Evolutionary conservation across 2,329 filamentous ascomycete genomes (phyloP).

Genomic region (Fusarium guadeloupense): DNA sequence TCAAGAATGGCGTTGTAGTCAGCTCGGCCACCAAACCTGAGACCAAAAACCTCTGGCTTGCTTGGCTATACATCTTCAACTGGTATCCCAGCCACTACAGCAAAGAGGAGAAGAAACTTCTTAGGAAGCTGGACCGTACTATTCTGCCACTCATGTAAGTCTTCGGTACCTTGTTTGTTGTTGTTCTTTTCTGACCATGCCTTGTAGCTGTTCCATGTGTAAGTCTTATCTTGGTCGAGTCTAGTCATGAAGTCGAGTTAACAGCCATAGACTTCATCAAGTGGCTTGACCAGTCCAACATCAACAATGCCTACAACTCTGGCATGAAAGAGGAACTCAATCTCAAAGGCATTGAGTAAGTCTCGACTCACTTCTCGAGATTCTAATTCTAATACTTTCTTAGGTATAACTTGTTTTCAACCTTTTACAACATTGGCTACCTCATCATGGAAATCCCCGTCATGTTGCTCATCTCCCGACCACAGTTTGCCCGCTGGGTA

Average conservation of each 20-base stretch:
- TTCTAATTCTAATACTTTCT: background rate
- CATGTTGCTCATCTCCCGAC: constrained; percentile 42
- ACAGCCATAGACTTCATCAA: constrained; percentile 41
- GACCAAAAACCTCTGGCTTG: constrained; percentile 33
- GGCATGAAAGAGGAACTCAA: constrained; percentile 52
- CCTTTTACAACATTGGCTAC: constrained; percentile 44
- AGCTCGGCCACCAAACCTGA: constrained; percentile 38
- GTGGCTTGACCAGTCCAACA: constrained; percentile 47
- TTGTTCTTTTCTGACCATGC: background rate
- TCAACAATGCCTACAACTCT: constrained; percentile 51
- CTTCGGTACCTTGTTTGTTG: too few species aligned
- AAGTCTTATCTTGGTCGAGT: background rate
- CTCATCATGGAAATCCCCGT: constrained; percentile 40
- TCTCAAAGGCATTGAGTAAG: constrained; percentile 47
- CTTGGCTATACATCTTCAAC: constrained; percentile 33
- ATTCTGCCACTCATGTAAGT: constrained; percentile 45
- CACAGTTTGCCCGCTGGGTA: constrained; percentile 20
- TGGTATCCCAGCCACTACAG: constrained; percentile 48
- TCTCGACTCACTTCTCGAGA: background rate
- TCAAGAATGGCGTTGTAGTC: constrained; percentile 37
- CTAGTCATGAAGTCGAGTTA: background rate
- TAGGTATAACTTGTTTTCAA: constrained; percentile 39
- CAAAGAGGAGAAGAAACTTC: constrained; percentile 41
- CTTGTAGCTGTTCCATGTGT: constrained; percentile 23
- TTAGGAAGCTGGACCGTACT: constrained; percentile 44